Conservation (phyloP, 1,284 basidiomycete genomes). For the Papiliotrema terrestris region DNA sequence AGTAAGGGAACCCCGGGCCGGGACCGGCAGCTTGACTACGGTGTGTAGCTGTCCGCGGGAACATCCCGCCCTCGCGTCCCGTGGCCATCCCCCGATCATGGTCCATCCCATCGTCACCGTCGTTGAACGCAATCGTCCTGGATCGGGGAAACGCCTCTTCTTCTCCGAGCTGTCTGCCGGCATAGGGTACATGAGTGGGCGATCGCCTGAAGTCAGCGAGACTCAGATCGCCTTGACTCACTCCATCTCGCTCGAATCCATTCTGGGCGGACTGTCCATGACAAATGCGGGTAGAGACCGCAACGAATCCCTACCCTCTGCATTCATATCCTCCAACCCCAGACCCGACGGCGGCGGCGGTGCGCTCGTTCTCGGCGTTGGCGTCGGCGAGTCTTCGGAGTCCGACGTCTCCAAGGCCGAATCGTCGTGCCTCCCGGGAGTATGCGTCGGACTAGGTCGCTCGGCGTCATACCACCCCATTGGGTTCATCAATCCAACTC, state of each 20-base stretch:
- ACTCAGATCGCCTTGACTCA: not conserved
- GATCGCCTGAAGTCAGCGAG: slow-evolving; percentile 6
- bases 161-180: slow-evolving; percentile 17
- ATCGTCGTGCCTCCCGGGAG: not conserved
- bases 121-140: slow-evolving; percentile 59
- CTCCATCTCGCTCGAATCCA: slow-evolving; percentile 1
- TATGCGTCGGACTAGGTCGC: not conserved
- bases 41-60: slow-evolving; percentile 42
- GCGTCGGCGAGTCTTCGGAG: not conserved
- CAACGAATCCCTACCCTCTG: not conserved
- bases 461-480: slow-evolving; percentile 56
- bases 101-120: slow-evolving; percentile 27
- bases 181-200: slow-evolving; percentile 23
- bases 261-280: slow-evolving; percentile 2
- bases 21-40: slow-evolving; percentile 24
- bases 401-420: not conserved
- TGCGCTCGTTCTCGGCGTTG: not conserved
- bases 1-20: slow-evolving; percentile 17
- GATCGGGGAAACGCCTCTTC: slow-evolving; percentile 53
- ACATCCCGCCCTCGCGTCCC: slow-evolving; percentile 26
- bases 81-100: slow-evolving; percentile 24
- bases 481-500: slow-evolving; percentile 76
- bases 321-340: not conserved
- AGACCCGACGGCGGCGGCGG: not conserved
- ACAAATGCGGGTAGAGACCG: not conserved